Base-by-base conservation (phyloP, 1,284 basidiomycete genomes). In the Bjerkandera adusta region DNA sequence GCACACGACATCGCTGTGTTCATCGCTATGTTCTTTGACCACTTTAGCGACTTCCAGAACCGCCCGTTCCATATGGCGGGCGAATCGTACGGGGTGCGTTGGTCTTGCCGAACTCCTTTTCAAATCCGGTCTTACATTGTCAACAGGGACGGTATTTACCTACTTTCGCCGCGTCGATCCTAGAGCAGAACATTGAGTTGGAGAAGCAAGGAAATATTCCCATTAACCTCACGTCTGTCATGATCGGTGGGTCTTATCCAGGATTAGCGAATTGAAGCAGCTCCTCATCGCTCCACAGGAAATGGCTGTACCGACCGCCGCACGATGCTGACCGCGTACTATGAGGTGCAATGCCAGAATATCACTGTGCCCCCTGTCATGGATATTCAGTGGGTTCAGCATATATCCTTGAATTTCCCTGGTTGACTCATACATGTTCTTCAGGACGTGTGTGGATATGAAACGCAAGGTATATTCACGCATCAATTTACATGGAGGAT, bases 71-170 rank as follows among this genome's bases (percentile, higher is more conserved):
- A 89, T 57, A 79, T 89, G 74, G 73, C 85, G n/a, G 85, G 85
- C 5, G 85, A 89, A 64, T 85, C 81, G 0, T 86, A 85, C 59
- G 80, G 74, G 0, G 81, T 80, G 50, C n/a, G 69, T 63, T 26
- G n/a, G 35, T 25, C 36, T 13, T 35, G 12, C 4, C 21, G 16
- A 44, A 36, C 8, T 12, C 16, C 5, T 15, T 20, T 29, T 13
- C 36, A 29, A 29, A 10, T 36, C 15, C 5, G 24, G 3, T n/a
- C 18, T 18, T 13, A 37, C 22, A 29, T 15, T 18, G 10, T n/a
- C 21, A 1, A 13, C 49, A 86, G 81, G 91, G 92, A 3, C 81
- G 89, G 18, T 93, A 92, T 64, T 72, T 94, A 6, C 92, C 92
- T 3, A 69, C 92, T 4, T 94, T 91, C 53, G 92, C 91, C 0